phyloP scores from a whole-genome alignment of 441 rosid species.

The Hura crepitans region DNA sequence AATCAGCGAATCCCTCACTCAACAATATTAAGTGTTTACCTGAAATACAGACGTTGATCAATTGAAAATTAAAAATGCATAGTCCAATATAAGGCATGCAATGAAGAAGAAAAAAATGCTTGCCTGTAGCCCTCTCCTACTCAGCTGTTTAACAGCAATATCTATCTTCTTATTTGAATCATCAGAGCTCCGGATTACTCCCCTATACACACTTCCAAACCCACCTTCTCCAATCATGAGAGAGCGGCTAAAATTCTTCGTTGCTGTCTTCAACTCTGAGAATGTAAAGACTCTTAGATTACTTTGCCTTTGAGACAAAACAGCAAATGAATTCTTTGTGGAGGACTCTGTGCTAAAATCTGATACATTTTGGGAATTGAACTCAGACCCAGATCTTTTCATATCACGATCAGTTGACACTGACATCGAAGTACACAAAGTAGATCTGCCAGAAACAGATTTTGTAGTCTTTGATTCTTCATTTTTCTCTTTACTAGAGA shows the following conservation, averaged over 20 bases:
- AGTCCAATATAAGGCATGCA: not conserved
- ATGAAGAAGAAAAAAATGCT: slow-evolving; percentile 19
- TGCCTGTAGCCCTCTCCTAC: slow-evolving; percentile 82
- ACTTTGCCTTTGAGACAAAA: slow-evolving; percentile 59
- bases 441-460: slow-evolving; percentile 42
- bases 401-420: slow-evolving; percentile 40
- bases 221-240: slow-evolving; percentile 91
- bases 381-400: slow-evolving; percentile 61
- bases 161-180: slow-evolving; percentile 45
- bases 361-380: slow-evolving; percentile 54
- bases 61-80: not conserved
- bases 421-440: slow-evolving; percentile 31
- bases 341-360: slow-evolving; percentile 63
- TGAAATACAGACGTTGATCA: not conserved
- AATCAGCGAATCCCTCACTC: not conserved
- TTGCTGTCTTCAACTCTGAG: slow-evolving; percentile 63
- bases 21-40: not conserved
- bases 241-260: slow-evolving; percentile 66
- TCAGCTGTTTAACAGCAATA: slow-evolving; percentile 82
- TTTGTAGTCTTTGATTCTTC: slow-evolving; percentile 41
- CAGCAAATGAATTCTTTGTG: slow-evolving; percentile 53
- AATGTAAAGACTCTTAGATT: slow-evolving; percentile 63
- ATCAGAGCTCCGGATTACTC: slow-evolving; percentile 59
- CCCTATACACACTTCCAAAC: slow-evolving; percentile 82
- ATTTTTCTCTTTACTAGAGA: slow-evolving; percentile 38